phyloP scores from a whole-genome alignment of 1,284 basidiomycete genomes.

The Microbotryum lychnidis-dioicae region DNA sequence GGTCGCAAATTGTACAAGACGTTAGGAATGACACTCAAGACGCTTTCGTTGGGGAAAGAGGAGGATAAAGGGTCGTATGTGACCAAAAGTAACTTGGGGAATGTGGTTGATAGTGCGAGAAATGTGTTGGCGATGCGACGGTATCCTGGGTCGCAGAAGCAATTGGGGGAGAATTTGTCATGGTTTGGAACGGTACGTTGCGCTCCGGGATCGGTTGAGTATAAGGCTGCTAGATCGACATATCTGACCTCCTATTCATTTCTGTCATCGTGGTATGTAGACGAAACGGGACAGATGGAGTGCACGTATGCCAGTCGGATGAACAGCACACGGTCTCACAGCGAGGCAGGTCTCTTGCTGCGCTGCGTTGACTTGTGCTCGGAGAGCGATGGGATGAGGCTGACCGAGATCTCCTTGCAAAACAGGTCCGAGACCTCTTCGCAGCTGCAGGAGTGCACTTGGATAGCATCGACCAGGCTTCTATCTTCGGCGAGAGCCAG shows the following conservation, averaged over 20 bases:
- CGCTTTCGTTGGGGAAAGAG: constrained; percentile 20
- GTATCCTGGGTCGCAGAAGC: constrained; percentile 24
- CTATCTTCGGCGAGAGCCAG: constrained; percentile 10
- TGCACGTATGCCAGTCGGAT: constrained; percentile 25
- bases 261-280: background rate
- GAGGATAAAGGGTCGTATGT: constrained; percentile 22
- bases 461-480: constrained; percentile 10
- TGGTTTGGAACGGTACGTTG: too few species aligned
- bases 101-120: background rate
- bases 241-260: too few species aligned
- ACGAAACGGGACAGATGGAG: constrained; percentile 6
- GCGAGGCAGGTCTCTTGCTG: constrained; percentile 14
- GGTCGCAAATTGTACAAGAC: constrained; percentile 20
- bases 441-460: constrained; percentile 22
- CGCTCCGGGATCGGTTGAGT: too few species aligned
- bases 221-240: too few species aligned
- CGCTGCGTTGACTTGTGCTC: background rate
- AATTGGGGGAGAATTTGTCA: constrained; percentile 31
- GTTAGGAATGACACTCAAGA: constrained; percentile 27
- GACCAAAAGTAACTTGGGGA: background rate
- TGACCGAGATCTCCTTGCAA: background rate
- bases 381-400: background rate
- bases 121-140: constrained; percentile 18
- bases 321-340: constrained; percentile 23
- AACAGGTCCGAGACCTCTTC: constrained; percentile 22